phyloP scores from a whole-genome alignment of 2,329 filamentous ascomycete species.

The Colletotrichum kahawae region DNA sequence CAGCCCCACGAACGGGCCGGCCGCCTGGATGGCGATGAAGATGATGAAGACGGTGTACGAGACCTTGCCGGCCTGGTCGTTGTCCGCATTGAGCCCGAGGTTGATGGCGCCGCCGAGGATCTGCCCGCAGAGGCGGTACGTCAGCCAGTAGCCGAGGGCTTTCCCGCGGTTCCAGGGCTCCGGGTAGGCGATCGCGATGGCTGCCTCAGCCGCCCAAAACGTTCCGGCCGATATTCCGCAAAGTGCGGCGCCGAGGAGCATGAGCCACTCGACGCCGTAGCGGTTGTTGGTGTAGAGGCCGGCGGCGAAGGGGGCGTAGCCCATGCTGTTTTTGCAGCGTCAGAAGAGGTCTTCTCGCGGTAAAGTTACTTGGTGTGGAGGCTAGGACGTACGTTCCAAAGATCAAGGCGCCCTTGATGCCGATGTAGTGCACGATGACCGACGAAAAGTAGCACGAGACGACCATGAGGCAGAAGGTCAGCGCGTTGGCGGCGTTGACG shows the following conservation, averaged over 20 bases:
- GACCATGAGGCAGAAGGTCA: conserved; percentile 77
- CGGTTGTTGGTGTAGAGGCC: conserved; percentile 76
- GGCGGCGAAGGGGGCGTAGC: conserved; percentile 74
- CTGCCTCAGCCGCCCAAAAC: conserved; percentile 79
- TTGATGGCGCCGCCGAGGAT: conserved; percentile 77
- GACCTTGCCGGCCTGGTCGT: conserved; percentile 65
- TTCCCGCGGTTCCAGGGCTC: conserved; percentile 71
- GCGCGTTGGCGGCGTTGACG: conserved; percentile 72
- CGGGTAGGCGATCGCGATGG: conserved; percentile 74
- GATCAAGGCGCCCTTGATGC: conserved; percentile 74
- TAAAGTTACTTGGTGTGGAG: too few species aligned
- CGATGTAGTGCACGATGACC: conserved; percentile 68
- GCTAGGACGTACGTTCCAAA: conserved; percentile 62
- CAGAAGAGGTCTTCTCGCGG: fast-evolving
- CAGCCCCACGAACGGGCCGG: conserved; percentile 68
- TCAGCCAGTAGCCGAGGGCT: conserved; percentile 72
- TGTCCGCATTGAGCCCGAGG: conserved; percentile 66
- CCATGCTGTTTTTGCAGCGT: conserved; percentile 45
- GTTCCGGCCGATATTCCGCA: conserved; percentile 57
- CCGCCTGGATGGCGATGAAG: conserved; percentile 73
- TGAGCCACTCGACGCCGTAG: conserved; percentile 71
- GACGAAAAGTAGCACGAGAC: conserved; percentile 71
- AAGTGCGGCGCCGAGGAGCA: conserved; percentile 69
- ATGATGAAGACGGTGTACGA: conserved; percentile 72
- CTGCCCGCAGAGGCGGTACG: conserved; percentile 63